Evolutionary conservation across 345 rosid genomes (phyloP).

Genomic region (Rhizophora apiculata): DNA sequence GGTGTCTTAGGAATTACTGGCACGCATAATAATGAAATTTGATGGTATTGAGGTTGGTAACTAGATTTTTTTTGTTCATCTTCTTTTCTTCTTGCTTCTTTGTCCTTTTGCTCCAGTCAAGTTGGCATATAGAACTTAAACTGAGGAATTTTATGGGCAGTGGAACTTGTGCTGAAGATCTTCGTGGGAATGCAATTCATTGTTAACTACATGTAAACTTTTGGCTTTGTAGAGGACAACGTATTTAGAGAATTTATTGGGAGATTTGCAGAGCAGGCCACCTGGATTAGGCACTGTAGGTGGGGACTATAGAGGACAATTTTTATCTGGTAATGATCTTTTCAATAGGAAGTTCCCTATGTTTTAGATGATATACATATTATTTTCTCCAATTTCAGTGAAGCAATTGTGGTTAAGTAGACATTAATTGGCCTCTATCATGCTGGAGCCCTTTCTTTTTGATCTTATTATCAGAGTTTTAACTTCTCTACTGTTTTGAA

Average conservation of each 20-base stretch:
- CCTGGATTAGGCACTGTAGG: conserved; percentile 16
- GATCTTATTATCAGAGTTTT: no score
- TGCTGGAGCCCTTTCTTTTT: no score
- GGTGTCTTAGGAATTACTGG: background rate
- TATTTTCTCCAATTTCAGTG: background rate
- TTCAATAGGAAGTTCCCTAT: background rate
- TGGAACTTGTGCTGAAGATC: background rate
- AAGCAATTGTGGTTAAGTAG: no score
- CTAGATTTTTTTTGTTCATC: background rate
- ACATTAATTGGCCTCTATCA: no score
- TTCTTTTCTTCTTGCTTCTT: no score
- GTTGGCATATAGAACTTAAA: background rate
- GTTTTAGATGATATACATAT: no score
- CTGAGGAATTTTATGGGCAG: background rate
- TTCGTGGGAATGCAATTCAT: conserved; percentile 5
- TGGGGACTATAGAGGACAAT: conserved; percentile 17
- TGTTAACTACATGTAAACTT: conserved; percentile 7
- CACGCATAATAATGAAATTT: background rate
- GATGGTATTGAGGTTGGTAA: conserved; percentile 8
- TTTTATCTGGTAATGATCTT: conserved; percentile 28
- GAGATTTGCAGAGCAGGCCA: conserved; percentile 25
- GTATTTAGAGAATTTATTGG: conserved; percentile 37
- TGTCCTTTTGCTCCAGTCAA: no score
- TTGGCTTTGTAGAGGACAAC: conserved; percentile 37
- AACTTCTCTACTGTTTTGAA: background rate